Evolutionary conservation across 73 alveolate species (phyloP).

Genomic region (Urostyla sp.): DNA sequence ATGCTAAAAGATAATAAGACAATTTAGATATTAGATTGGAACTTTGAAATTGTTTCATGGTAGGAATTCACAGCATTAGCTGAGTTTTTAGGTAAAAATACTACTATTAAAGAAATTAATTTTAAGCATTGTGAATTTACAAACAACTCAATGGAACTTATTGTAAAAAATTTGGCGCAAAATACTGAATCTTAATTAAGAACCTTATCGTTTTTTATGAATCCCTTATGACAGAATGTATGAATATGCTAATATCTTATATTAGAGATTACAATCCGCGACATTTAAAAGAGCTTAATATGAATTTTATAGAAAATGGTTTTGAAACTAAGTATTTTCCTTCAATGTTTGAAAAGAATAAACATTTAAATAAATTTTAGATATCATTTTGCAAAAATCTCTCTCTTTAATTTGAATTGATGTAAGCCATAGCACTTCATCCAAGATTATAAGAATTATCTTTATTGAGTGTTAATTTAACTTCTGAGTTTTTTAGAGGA

Average conservation of each 20-base stretch:
- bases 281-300: not conserved
- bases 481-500: not conserved
- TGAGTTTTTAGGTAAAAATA: not conserved
- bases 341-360: not conserved
- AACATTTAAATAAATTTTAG: not conserved
- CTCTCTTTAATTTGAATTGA: not conserved
- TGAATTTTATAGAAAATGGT: not conserved
- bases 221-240: not conserved
- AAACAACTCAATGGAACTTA: not conserved
- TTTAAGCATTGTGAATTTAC: not conserved
- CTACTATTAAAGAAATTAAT: not conserved
- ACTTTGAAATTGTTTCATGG: not conserved
- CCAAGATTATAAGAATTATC: not conserved
- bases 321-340: not conserved
- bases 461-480: not conserved
- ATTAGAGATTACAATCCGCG: not conserved
- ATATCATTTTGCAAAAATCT: not conserved
- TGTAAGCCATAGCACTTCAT: not conserved
- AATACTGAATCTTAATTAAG: not conserved
- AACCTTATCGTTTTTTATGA: not conserved
- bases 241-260: not conserved
- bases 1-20: not conserved
- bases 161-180: not conserved
- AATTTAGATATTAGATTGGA: not conserved
- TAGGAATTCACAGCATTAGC: not conserved